phyloP scores from a whole-genome alignment of 1,139 yeast genomes.

The Kluyveromyces marxianus region DNA sequence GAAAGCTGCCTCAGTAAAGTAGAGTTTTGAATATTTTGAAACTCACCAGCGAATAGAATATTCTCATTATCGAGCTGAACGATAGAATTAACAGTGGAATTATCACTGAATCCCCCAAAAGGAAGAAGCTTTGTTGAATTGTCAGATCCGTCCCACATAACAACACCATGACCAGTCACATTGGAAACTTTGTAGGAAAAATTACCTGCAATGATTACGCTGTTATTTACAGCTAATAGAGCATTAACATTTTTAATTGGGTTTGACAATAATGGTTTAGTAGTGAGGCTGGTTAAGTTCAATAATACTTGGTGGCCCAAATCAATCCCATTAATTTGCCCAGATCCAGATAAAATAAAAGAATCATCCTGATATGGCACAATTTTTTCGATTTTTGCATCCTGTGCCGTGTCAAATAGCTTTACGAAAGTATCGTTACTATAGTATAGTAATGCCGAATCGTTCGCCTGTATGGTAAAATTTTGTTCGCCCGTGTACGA shows the following conservation, averaged over 20 bases:
- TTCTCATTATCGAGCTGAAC: slow-evolving; percentile 40
- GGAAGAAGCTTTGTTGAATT: slow-evolving; percentile 43
- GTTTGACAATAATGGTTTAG: slow-evolving; percentile 35
- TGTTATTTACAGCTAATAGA: slow-evolving; percentile 39
- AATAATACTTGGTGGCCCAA: slow-evolving; percentile 48
- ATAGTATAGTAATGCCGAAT: slow-evolving; percentile 23
- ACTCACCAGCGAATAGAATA: slow-evolving; percentile 74
- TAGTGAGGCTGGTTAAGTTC: slow-evolving; percentile 41
- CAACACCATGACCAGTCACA: slow-evolving; percentile 46
- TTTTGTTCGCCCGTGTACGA: slow-evolving; percentile 45
- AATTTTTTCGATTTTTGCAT: slow-evolving; percentile 25
- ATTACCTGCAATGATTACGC: slow-evolving; percentile 76
- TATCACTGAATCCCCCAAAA: slow-evolving; percentile 69
- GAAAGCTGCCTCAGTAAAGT: slow-evolving; percentile 22
- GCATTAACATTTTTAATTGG: slow-evolving; percentile 44
- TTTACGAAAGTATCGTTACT: slow-evolving; percentile 24
- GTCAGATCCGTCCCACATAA: slow-evolving; percentile 52
- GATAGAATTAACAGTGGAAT: slow-evolving; percentile 60
- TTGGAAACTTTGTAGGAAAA: slow-evolving; percentile 41
- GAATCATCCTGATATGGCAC: slow-evolving; percentile 28
- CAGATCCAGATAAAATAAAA: slow-evolving; percentile 38
- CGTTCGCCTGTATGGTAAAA: slow-evolving; percentile 27
- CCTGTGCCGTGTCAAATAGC: slow-evolving; percentile 15
- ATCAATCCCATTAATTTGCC: slow-evolving; percentile 34
- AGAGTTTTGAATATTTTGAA: slow-evolving; percentile 29